phyloP scores from a whole-genome alignment of 2,329 filamentous ascomycete genomes.

The Diaporthe citriasiana region DNA sequence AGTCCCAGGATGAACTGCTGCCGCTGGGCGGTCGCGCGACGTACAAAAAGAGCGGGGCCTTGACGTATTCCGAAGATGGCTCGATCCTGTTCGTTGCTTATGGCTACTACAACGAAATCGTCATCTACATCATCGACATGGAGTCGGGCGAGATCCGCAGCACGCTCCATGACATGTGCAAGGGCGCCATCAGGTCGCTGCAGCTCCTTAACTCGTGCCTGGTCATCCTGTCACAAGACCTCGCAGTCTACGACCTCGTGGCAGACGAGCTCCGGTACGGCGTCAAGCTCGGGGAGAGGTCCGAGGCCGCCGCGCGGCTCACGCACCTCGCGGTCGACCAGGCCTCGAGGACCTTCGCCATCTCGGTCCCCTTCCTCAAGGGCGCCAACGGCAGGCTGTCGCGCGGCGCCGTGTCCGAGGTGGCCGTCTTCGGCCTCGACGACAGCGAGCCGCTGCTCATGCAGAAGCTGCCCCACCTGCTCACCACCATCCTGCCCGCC shows the following conservation, averaged over 20 bases:
- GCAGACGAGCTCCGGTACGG: constrained; percentile 80
- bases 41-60: constrained; percentile 67
- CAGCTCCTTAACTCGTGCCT: constrained; percentile 81
- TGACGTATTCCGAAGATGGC: constrained; percentile 87
- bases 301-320: constrained; percentile 59
- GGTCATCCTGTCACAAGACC: constrained; percentile 78
- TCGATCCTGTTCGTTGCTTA: constrained; percentile 82
- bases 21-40: constrained; percentile 48
- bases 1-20: constrained; percentile 52
- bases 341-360: constrained; percentile 74
- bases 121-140: constrained; percentile 83
- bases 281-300: constrained; percentile 65
- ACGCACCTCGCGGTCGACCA: constrained; percentile 80
- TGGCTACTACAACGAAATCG: constrained; percentile 67
- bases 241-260: constrained; percentile 89
- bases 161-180: constrained; percentile 77
- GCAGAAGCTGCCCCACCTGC: constrained; percentile 67
- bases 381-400: constrained; percentile 45
- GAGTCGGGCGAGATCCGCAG: constrained; percentile 75
- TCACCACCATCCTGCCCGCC: constrained; percentile 75
- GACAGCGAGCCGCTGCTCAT: constrained; percentile 71
- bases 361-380: constrained; percentile 63
- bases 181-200: constrained; percentile 75
- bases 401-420: constrained; percentile 61
- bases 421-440: constrained; percentile 78